Conservation (phyloP, 257 asterid species). For the Paraleonurus japonicus region DNA sequence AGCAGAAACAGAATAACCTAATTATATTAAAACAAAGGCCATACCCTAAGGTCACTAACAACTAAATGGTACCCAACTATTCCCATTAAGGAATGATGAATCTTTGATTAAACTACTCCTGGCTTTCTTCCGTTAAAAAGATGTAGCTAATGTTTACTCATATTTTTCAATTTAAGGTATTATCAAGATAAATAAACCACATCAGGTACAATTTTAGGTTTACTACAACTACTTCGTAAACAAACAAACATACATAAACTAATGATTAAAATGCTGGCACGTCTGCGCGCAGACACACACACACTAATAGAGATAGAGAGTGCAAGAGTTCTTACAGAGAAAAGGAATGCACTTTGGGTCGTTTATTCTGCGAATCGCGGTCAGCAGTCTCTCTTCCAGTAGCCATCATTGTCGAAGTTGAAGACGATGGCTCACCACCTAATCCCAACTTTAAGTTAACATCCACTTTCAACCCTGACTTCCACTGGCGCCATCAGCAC, state of each 20-base stretch:
- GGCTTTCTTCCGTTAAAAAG: not conserved
- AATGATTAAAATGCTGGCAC: not conserved
- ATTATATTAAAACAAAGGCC: not conserved
- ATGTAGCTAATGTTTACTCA: not conserved
- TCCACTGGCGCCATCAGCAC: conserved; percentile 38
- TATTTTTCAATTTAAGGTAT: not conserved
- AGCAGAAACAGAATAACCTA: not conserved
- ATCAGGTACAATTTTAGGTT: not conserved
- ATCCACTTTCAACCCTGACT: conserved; percentile 37
- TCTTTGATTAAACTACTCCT: not conserved
- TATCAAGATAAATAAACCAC: not conserved
- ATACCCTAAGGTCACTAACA: not conserved
- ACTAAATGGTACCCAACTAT: not conserved
- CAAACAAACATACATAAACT: not conserved
- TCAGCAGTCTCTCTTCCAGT: conserved; percentile 42
- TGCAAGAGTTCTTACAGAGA: conserved; percentile 54
- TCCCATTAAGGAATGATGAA: not conserved
- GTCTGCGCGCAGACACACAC: not conserved
- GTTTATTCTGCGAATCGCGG: conserved; percentile 58
- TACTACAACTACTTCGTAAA: not conserved
- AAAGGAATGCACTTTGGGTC: conserved; percentile 80
- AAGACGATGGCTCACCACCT: conserved; percentile 68
- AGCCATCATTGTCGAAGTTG: conserved; percentile 35
- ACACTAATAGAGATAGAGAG: not conserved
- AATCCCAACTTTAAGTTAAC: conserved; percentile 70